Conservation (phyloP, 345 rosid genomes). For the Reutealis trisperma region DNA sequence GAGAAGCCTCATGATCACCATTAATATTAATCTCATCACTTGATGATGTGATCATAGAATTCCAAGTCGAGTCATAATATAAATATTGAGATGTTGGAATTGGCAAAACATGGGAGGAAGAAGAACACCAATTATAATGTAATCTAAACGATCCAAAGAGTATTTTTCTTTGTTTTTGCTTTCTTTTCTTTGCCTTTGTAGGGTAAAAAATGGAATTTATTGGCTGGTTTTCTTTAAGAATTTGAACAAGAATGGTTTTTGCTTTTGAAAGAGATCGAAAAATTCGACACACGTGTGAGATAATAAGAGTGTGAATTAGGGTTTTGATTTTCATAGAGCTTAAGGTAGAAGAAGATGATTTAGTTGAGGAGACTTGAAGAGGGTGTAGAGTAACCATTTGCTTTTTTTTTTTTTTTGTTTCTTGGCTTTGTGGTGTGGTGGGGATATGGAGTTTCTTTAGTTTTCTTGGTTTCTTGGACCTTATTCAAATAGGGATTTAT, state of each 20-base stretch:
- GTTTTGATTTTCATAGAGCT: conserved; percentile 59
- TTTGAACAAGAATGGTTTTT: conserved; percentile 47
- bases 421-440: neutral
- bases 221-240: conserved; percentile 50
- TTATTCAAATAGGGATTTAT: conserved; percentile 1
- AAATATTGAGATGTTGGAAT: conserved; percentile 51
- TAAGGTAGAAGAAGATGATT: conserved; percentile 40
- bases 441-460: neutral
- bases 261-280: conserved; percentile 55
- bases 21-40: neutral
- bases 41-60: conserved; percentile 36
- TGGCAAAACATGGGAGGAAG: conserved; percentile 67
- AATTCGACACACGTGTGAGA: conserved; percentile 56
- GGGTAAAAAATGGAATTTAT: conserved; percentile 37
- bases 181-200: conserved; percentile 40
- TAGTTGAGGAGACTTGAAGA: conserved; percentile 21
- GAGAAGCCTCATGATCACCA: conserved; percentile 13
- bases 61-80: conserved; percentile 57
- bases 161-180: conserved; percentile 42
- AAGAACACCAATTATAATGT: conserved; percentile 91
- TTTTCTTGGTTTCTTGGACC: neutral
- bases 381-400: conserved; percentile 19
- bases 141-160: conserved; percentile 82
- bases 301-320: conserved; percentile 55
- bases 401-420: neutral